Base-by-base conservation (phyloP, 2,329 filamentous ascomycete species). In the Hymenotorrendiella dingleyae region DNA sequence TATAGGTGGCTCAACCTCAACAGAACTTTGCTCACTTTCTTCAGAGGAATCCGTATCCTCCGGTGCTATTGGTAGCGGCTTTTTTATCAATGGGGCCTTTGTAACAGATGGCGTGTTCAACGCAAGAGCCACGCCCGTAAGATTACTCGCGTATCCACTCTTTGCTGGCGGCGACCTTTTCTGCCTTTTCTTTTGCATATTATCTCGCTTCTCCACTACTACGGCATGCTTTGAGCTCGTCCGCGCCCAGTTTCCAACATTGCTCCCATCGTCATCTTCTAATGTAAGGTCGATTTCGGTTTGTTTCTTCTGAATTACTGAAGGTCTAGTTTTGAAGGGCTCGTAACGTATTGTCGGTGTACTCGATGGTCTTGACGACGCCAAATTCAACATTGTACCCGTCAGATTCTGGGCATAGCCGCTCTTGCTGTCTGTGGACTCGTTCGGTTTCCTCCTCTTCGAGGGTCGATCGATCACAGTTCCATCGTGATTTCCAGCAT, bases 391-490 rank as follows among this genome's bases (percentile, higher is more conserved):
- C 4, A 67, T 56, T 16, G 71, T 64, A 3, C 72, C 73, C 50
- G 74, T 74, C 4, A 76, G 57, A 50, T 65, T 72, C 48, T 70
- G 68, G 4, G 72, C 71, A 55, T 74, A 76, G 5, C 71, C 69
- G 44, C 56, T 66, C 53, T 70, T 74, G 55, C 62, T 71, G 17
- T 65, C 62, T 16, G 65, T 64, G 5, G 61, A 57, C 7, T 59
- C 44, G 4, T 67, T 63, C 39, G 55, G 56, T 47, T 61, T 70
- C 36, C 63, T 62, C 43, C 68, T 64, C 56, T 74, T 75, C 2
- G 59, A 28, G 11, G 68, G 52, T 43, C 52, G 59, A 44, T 68
- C 57, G 17, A 45, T 49, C 30, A 54, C 49, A 20, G 49, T 47
- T 17, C 35, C 45, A 28, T 30, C 32, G 9, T 23, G 24, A 32